A percentile compares a stretch with the other conserved stretches of the same genome.
Evolutionary conservation across 2,329 filamentous ascomycete species (phyloP).

Genomic region (Fusarium anthophilum): DNA sequence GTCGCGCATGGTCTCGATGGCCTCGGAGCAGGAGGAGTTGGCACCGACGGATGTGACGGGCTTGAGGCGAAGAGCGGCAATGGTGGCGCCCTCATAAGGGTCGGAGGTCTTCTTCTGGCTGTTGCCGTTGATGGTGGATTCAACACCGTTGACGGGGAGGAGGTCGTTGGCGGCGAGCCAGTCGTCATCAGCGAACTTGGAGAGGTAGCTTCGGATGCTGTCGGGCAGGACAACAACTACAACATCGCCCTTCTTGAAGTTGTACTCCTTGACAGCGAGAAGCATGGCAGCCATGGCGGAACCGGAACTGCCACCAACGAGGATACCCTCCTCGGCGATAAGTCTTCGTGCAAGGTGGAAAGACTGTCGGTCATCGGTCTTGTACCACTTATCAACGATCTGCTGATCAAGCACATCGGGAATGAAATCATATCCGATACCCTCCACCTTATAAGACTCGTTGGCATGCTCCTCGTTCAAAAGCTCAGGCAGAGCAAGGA

Average conservation of each 20-base stretch:
- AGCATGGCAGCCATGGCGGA: conserved; percentile 88
- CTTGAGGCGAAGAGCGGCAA: conserved; percentile 86
- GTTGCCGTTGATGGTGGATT: conserved; percentile 56
- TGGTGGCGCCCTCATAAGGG: conserved; percentile 80
- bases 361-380: conserved; percentile 92
- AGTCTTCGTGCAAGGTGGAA: conserved; percentile 90
- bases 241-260: conserved; percentile 83
- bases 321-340: conserved; percentile 92
- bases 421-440: conserved; percentile 98
- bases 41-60: conserved; percentile 87
- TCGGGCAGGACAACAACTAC: conserved; percentile 93
- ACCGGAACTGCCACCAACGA: conserved; percentile 93
- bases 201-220: conserved; percentile 96
- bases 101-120: conserved; percentile 61
- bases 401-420: conserved; percentile 89
- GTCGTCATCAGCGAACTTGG: conserved; percentile 98
- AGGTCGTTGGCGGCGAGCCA: conserved; percentile 98
- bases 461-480: conserved; percentile 86
- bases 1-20: conserved; percentile 97
- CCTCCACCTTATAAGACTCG: conserved; percentile 95
- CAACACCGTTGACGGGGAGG: conserved; percentile 66
- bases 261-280: conserved; percentile 77
- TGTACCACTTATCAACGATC: conserved; percentile 93
- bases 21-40: conserved; percentile 78
- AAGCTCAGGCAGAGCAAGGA: conserved; percentile 81